Conservation (phyloP, 1,139 yeast species). For the Geotrichum bryndzae region DNA sequence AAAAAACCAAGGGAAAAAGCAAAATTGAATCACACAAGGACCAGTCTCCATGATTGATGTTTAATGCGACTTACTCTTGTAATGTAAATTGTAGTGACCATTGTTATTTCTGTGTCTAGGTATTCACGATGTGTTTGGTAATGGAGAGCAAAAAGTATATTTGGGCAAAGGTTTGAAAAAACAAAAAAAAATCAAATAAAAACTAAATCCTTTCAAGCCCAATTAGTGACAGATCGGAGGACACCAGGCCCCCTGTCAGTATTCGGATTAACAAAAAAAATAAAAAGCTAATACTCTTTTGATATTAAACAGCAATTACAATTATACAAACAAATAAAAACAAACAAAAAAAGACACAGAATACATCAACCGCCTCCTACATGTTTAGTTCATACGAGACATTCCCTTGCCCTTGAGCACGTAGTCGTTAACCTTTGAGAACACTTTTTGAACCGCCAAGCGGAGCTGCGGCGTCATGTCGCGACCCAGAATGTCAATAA, state of each 20-base stretch:
- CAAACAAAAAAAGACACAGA: background rate
- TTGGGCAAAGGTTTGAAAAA: background rate
- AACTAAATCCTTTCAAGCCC: background rate
- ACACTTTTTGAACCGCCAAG: slow-evolving; percentile 56
- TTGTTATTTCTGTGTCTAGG: background rate
- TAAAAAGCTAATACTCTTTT: background rate
- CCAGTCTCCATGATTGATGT: background rate
- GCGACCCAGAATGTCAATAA: slow-evolving; percentile 61
- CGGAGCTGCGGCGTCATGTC: slow-evolving; percentile 67
- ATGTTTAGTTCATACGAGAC: slow-evolving; percentile 30
- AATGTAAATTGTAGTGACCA: slow-evolving; percentile 18
- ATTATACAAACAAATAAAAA: background rate
- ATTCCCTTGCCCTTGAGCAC: slow-evolving; percentile 38
- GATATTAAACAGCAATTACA: background rate
- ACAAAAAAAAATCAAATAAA: background rate
- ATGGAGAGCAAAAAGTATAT: background rate
- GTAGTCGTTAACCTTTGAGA: slow-evolving; percentile 35
- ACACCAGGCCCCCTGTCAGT: background rate
- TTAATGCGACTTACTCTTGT: slow-evolving; percentile 16
- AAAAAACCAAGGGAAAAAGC: background rate
- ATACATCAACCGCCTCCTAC: background rate
- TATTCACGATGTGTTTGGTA: background rate
- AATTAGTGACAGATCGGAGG: background rate
- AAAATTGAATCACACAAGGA: background rate
- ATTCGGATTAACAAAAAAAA: background rate